Conservation (phyloP, 768 basidiomycete genomes). For the Calocybe cyanea region DNA sequence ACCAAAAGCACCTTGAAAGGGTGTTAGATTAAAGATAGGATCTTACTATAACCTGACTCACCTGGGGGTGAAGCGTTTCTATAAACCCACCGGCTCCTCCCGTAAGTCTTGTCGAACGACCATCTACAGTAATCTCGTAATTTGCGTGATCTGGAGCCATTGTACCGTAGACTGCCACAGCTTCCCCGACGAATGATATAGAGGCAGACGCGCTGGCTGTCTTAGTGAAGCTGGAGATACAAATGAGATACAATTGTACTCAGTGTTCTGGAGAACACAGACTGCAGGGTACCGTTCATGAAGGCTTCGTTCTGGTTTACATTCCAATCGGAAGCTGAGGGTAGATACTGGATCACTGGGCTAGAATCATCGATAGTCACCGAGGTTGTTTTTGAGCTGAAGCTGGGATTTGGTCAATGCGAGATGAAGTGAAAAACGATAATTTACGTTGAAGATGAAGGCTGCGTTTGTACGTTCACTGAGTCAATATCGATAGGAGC, state of each 20-base stretch:
- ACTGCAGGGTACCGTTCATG: slow-evolving; percentile 43
- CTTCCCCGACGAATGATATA: slow-evolving; percentile 44
- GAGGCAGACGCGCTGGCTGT: slow-evolving; percentile 37
- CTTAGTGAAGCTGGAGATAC: slow-evolving; percentile 33
- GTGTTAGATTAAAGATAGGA: neutral
- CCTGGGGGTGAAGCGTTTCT: slow-evolving; percentile 27
- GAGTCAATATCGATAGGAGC: slow-evolving; percentile 48
- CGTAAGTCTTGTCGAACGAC: slow-evolving; percentile 24
- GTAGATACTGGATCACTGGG: slow-evolving; percentile 34
- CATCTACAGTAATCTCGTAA: slow-evolving; percentile 44
- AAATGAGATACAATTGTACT: neutral
- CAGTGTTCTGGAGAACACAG: slow-evolving; percentile 11
- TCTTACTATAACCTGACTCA: slow-evolving; percentile 4
- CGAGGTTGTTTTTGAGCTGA: slow-evolving; percentile 22
- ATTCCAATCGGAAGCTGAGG: slow-evolving; percentile 33
- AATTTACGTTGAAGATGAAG: slow-evolving; percentile 35
- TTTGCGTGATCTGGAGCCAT: slow-evolving; percentile 48
- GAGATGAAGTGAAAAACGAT: neutral
- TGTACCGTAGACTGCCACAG: slow-evolving; percentile 52
- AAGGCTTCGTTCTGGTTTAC: slow-evolving; percentile 25
- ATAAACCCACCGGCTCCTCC: slow-evolving; percentile 33
- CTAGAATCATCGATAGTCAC: slow-evolving; percentile 40
- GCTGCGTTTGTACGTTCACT: slow-evolving; percentile 37
- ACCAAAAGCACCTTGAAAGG: slow-evolving; percentile 30
- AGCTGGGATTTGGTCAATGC: slow-evolving; percentile 4